Percentiles rank a stretch among this genome's conserved stretches.
Evolutionary conservation across 129 eudicot species (phyloP).

Genomic region (Rutidosis leptorrhynchoides): DNA sequence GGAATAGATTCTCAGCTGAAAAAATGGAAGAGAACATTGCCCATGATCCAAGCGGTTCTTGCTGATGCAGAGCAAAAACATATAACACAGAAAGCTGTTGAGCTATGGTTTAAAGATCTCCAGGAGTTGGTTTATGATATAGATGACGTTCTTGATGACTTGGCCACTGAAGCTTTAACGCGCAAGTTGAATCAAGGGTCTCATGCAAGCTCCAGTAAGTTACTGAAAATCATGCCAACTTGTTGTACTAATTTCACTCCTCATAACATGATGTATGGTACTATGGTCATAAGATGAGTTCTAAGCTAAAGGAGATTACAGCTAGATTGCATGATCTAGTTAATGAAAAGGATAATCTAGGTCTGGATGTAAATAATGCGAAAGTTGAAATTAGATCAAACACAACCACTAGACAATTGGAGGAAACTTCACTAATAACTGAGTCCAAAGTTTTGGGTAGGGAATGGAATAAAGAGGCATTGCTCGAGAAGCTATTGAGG

Average conservation of each 20-base stretch:
- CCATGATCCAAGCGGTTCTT: background rate
- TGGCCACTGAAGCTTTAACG: background rate
- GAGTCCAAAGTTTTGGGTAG: no score
- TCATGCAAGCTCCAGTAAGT: background rate
- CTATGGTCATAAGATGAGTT: conserved; percentile 3
- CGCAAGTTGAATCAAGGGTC: background rate
- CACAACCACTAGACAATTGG: background rate
- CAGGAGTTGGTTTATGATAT: conserved; percentile 3
- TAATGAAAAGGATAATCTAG: background rate
- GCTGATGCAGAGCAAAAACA: background rate
- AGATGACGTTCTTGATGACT: conserved; percentile 5
- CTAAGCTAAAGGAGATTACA: conserved; percentile 8
- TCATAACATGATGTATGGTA: background rate
- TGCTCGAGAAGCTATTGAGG: no score
- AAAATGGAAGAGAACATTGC: background rate
- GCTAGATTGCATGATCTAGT: background rate
- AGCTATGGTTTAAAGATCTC: background rate
- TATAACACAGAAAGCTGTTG: background rate
- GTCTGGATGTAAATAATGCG: background rate
- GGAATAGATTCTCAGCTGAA: background rate
- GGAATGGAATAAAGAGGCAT: no score
- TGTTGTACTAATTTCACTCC: conserved; percentile 15
- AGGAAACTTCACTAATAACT: conserved; percentile 5
- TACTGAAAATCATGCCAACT: conserved; percentile 6
- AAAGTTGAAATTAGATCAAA: background rate